A percentile compares a stretch with the other conserved stretches of the same genome.
Evolutionary conservation across 2,329 filamentous ascomycete species (phyloP).

Genomic region (Didymella segeticola): DNA sequence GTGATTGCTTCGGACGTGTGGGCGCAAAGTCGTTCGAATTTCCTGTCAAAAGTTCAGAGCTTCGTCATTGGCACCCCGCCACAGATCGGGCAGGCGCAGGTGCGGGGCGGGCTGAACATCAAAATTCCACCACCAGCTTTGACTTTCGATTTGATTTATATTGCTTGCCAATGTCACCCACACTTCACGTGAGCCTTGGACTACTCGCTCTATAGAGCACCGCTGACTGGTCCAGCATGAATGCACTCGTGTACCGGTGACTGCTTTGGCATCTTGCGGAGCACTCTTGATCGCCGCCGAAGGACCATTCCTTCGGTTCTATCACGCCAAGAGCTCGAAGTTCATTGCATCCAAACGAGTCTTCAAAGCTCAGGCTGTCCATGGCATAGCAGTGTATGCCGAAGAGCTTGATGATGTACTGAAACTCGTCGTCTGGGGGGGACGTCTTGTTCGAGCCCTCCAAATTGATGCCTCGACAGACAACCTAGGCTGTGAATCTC

Average conservation of each 20-base stretch:
- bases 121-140: constrained; percentile 33
- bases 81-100: constrained; percentile 5
- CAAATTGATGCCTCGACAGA: constrained; percentile 26
- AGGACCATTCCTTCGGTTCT: constrained; percentile 52
- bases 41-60: constrained; percentile 20
- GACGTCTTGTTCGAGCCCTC: constrained; percentile 57
- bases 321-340: constrained; percentile 35
- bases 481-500: constrained; percentile 32
- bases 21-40: constrained; percentile 30
- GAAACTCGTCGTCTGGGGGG: constrained; percentile 47
- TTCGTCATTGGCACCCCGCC: constrained; percentile 35
- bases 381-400: constrained; percentile 67
- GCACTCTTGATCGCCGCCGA: constrained; percentile 52
- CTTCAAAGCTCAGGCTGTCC: constrained; percentile 74
- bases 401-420: constrained; percentile 26
- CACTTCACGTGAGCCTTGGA: constrained; percentile 37
- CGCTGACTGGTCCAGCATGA: constrained; percentile 44
- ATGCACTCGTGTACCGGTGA: constrained; percentile 53
- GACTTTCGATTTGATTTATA: constrained; percentile 10
- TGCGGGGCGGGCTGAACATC: constrained; percentile 47
- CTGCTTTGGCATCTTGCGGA: constrained; percentile 50
- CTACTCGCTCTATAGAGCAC: neutral
- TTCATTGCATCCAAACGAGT: constrained; percentile 53
- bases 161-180: constrained; percentile 44
- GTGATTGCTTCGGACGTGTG: neutral